Conservation (phyloP, 2,329 filamentous ascomycete genomes). For the Neofusicoccum sp. region DNA sequence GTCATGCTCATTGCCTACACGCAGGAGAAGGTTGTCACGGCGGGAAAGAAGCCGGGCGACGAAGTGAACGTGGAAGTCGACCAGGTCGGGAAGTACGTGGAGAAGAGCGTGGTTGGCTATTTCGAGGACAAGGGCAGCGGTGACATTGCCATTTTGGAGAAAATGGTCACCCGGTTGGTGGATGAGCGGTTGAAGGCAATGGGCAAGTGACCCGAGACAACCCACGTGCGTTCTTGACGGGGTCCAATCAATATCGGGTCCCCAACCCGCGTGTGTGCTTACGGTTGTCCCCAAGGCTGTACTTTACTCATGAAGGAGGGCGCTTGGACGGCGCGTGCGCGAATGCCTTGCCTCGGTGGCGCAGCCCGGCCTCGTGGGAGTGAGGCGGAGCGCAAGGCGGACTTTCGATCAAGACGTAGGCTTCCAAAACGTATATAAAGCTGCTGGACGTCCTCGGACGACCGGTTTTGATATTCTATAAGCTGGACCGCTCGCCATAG, state of each 20-base stretch:
- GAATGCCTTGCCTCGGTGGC: constrained; percentile 15
- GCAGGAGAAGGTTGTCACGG: constrained; percentile 86
- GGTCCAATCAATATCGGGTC: background rate
- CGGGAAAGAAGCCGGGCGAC: constrained; percentile 75
- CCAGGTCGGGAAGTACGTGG: constrained; percentile 81
- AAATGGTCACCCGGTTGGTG: constrained; percentile 67
- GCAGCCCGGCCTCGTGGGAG: constrained; percentile 18
- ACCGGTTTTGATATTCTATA: background rate
- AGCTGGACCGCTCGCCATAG: background rate
- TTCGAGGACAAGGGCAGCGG: constrained; percentile 60
- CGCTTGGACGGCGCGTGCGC: constrained; percentile 3
- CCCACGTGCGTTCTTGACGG: background rate
- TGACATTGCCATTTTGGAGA: constrained; percentile 53
- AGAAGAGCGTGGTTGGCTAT: constrained; percentile 86
- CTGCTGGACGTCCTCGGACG: constrained; percentile 12
- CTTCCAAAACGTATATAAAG: constrained; percentile 17
- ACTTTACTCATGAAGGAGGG: constrained; percentile 11
- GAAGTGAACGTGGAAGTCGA: constrained; percentile 92
- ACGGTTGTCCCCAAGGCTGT: constrained; percentile 5
- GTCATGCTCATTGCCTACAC: constrained; percentile 98
- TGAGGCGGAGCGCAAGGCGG: constrained; percentile 20
- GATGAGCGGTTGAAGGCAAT: constrained; percentile 64
- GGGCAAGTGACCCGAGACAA: constrained; percentile 31
- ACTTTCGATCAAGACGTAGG: constrained; percentile 6
- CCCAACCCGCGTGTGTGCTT: constrained; percentile 5